phyloP scores from a whole-genome alignment of 2,329 filamentous ascomycete species.

The Epichloe festucae region DNA sequence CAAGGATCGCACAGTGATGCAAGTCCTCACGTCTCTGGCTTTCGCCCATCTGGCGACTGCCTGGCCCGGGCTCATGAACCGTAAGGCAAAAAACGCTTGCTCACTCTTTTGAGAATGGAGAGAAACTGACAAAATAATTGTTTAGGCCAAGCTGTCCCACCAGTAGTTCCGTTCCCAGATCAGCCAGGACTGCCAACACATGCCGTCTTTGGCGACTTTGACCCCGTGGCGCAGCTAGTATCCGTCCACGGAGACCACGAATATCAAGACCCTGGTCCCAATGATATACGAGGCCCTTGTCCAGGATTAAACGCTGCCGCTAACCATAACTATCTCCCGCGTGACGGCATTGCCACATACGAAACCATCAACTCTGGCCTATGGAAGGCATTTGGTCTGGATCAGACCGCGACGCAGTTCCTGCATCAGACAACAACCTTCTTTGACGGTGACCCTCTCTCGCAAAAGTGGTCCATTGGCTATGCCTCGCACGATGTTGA shows the following conservation, averaged over 20 bases:
- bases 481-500: conserved; percentile 5
- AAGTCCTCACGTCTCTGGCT: background rate
- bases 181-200: conserved; percentile 1
- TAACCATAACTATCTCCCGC: conserved; percentile 21
- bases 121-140: too few relatives aligned
- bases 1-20: background rate
- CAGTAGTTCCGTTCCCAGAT: conserved; percentile 1
- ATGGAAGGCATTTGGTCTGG: background rate
- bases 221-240: background rate
- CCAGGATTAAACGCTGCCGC: conserved; percentile 21
- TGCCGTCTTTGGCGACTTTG: background rate
- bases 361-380: conserved; percentile 3
- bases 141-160: conserved; percentile 1
- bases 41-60: background rate
- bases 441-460: conserved; percentile 5
- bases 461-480: conserved; percentile 5
- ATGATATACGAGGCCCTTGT: conserved; percentile 9
- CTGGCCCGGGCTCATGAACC: background rate
- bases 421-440: conserved; percentile 2
- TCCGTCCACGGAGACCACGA: background rate
- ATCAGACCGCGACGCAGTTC: conserved; percentile 4
- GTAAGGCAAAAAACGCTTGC: background rate
- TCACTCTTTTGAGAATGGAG: too few relatives aligned
- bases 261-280: background rate
- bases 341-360: conserved; percentile 14